Evolutionary conservation across 768 basidiomycete species (phyloP).

Genomic region (Rhodotorula taiwanensis): DNA sequence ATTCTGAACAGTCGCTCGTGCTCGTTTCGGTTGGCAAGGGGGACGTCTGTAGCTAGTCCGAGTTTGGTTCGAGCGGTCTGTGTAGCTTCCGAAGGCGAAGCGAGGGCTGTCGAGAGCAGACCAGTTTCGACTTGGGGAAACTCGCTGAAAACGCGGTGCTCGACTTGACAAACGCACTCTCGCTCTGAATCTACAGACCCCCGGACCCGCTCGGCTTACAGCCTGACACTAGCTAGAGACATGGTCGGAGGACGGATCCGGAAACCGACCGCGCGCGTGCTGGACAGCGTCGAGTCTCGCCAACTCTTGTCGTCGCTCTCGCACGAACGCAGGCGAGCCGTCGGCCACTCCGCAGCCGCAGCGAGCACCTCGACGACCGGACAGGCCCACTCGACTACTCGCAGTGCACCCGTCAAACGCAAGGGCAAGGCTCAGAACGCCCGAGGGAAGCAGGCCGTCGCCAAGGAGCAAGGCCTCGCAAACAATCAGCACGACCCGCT

Average conservation of each 20-base stretch:
- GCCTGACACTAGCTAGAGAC: not conserved
- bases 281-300: constrained; percentile 5
- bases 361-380: not conserved
- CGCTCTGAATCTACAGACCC: too few species aligned
- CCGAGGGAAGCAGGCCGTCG: constrained; percentile 14
- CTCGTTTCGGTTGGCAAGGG: too few species aligned
- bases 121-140: too few species aligned
- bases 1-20: constrained; percentile 4
- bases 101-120: too few species aligned
- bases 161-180: too few species aligned
- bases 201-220: too few species aligned
- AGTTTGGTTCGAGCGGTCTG: too few species aligned
- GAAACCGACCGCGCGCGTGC: constrained; percentile 10
- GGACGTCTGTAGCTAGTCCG: too few species aligned
- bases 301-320: not conserved
- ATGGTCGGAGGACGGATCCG: not conserved
- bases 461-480: not conserved
- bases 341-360: not conserved
- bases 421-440: constrained; percentile 18
- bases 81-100: too few species aligned
- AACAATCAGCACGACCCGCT: not conserved
- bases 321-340: not conserved
- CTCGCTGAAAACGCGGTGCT: too few species aligned
- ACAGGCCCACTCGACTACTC: not conserved
- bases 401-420: constrained; percentile 21